Conservation (phyloP, 331 rosid genomes). For the Cydonia oblonga region DNA sequence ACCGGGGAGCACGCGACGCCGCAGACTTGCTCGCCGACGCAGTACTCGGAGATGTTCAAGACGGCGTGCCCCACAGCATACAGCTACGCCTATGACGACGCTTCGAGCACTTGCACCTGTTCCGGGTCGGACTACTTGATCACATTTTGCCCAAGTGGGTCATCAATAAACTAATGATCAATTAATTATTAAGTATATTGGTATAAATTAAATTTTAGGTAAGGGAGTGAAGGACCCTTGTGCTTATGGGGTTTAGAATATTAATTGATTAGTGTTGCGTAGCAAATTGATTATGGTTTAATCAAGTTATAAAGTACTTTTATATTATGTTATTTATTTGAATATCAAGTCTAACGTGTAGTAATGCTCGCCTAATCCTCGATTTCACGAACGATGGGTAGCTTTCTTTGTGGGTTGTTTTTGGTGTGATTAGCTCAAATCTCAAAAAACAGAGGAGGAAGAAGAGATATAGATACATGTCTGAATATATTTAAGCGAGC, state of each 20-base stretch:
- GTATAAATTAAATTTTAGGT: background rate
- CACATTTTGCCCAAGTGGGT: constrained; percentile 53
- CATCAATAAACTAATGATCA: background rate
- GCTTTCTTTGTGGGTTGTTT: too few relatives aligned
- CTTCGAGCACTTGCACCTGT: constrained; percentile 83
- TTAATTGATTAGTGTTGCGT: too few relatives aligned
- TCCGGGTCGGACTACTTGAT: constrained; percentile 55
- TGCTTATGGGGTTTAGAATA: background rate
- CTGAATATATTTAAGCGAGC: too few relatives aligned
- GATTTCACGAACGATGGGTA: too few relatives aligned
- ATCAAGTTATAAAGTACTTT: too few relatives aligned
- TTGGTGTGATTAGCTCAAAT: too few relatives aligned
- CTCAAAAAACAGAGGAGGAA: too few relatives aligned
- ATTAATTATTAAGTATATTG: background rate
- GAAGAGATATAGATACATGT: too few relatives aligned
- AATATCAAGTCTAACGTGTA: too few relatives aligned
- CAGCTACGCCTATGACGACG: constrained; percentile 86
- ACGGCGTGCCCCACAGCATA: constrained; percentile 76
- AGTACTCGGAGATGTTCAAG: constrained; percentile 71
- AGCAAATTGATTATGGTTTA: too few relatives aligned
- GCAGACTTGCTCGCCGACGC: constrained; percentile 62
- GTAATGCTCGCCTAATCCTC: too few relatives aligned
- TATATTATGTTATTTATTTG: too few relatives aligned
- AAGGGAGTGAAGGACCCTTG: background rate
- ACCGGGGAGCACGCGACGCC: constrained; percentile 68